phyloP scores from a whole-genome alignment of 1,284 basidiomycete species.

The Cystobasidium pallidum region DNA sequence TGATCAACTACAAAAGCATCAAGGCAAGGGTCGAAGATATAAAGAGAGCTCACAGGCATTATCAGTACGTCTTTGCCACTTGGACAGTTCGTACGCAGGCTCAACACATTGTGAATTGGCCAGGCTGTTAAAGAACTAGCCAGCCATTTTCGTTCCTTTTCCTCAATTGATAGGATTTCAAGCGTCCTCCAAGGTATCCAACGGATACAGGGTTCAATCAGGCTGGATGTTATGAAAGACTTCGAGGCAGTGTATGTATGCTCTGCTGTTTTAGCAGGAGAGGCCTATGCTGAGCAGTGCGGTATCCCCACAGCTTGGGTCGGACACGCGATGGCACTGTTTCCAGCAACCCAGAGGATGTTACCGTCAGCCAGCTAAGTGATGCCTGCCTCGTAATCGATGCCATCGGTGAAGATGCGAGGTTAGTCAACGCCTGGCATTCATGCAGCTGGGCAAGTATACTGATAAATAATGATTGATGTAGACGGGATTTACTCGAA shows the following conservation, averaged over 20 bases:
- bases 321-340: slow-evolving; percentile 32
- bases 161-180: slow-evolving; percentile 72
- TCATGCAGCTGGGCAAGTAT: background rate
- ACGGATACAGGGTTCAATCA: slow-evolving; percentile 73
- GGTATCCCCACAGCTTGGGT: slow-evolving; percentile 14
- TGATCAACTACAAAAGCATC: slow-evolving; percentile 41
- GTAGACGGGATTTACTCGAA: slow-evolving; percentile 72
- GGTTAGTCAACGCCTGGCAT: slow-evolving; percentile 56
- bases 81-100: background rate
- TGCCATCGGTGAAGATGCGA: slow-evolving; percentile 79
- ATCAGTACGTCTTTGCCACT: slow-evolving; percentile 61
- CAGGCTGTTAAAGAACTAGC: slow-evolving; percentile 87
- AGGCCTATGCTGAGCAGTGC: slow-evolving; percentile 8
- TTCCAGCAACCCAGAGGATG: slow-evolving; percentile 42
- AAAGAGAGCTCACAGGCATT: slow-evolving; percentile 79
- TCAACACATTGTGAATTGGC: background rate
- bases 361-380: slow-evolving; percentile 52
- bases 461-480: background rate
- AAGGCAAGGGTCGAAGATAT: slow-evolving; percentile 62
- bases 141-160: slow-evolving; percentile 73
- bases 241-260: slow-evolving; percentile 86
- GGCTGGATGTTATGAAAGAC: slow-evolving; percentile 77
- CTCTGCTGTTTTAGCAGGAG: background rate
- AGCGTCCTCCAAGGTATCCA: slow-evolving; percentile 77
- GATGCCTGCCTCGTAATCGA: slow-evolving; percentile 84